Percentiles rank a stretch among this genome's conserved stretches.
phyloP scores from a whole-genome alignment of 495 filamentous ascomycete genomes.

The Cryomyces minteri region DNA sequence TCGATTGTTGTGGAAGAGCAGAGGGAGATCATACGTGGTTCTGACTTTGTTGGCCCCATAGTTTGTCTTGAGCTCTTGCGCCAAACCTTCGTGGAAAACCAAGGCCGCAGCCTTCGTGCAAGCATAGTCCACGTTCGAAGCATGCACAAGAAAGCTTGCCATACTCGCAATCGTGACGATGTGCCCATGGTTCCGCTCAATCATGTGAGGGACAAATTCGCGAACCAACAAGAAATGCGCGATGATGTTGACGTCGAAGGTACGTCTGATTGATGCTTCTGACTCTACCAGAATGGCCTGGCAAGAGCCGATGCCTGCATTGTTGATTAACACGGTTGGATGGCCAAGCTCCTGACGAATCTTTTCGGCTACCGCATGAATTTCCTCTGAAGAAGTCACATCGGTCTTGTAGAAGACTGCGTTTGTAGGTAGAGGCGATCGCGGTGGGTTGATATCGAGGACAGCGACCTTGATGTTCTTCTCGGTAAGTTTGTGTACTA shows the following conservation, averaged over 20 bases:
- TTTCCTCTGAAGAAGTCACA: slow-evolving; percentile 31
- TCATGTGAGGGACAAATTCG: slow-evolving; percentile 51
- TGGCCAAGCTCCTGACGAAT: slow-evolving; percentile 38
- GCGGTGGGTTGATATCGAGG: slow-evolving; percentile 33
- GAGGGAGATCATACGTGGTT: not conserved
- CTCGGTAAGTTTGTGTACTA: slow-evolving; percentile 41
- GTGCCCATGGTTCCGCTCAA: slow-evolving; percentile 49
- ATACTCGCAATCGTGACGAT: slow-evolving; percentile 52
- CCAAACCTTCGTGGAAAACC: slow-evolving; percentile 45
- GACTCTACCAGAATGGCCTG: slow-evolving; percentile 38
- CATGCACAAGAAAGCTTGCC: slow-evolving; percentile 38
- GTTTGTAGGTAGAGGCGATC: slow-evolving; percentile 20
- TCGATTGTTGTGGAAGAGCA: not conserved
- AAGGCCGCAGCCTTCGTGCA: slow-evolving; percentile 48
- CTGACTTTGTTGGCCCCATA: not conserved
- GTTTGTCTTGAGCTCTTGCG: not conserved
- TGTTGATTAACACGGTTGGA: slow-evolving; percentile 60
- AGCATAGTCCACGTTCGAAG: slow-evolving; percentile 51
- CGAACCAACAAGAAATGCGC: slow-evolving; percentile 45
- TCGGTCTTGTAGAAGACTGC: slow-evolving; percentile 47
- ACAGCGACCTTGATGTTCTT: slow-evolving; percentile 42
- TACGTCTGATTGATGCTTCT: slow-evolving; percentile 37
- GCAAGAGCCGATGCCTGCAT: slow-evolving; percentile 47
- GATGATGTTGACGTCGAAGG: slow-evolving; percentile 56
- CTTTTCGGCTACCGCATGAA: slow-evolving; percentile 26